Evolutionary conservation across 2,329 filamentous ascomycete genomes (phyloP).

Genomic region (Epichloe typhina): DNA sequence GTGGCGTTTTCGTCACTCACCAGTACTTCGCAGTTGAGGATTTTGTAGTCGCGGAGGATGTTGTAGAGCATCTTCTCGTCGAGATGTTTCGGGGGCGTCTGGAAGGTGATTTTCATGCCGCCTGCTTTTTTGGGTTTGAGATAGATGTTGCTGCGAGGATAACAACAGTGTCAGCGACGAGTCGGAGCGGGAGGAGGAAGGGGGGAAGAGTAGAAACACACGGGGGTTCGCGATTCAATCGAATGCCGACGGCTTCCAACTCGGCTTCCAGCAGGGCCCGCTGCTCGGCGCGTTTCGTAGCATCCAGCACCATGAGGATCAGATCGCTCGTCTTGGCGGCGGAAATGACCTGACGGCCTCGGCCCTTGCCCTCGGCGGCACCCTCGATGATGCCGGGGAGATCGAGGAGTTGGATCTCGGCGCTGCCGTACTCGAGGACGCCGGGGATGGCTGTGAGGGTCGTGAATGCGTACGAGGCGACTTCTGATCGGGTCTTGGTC

Average conservation of each 20-base stretch:
- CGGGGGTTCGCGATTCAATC: constrained; percentile 89
- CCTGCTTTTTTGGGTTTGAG: constrained; percentile 91
- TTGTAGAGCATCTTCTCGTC: constrained; percentile 99
- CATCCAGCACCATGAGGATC: constrained; percentile 93
- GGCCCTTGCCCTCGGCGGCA: constrained; percentile 85
- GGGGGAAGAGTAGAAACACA: constrained; percentile 28
- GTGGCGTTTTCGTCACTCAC: constrained; percentile 90
- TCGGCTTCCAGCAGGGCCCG: constrained; percentile 80
- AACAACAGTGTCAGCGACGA: not conserved
- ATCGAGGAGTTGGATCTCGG: constrained; percentile 96
- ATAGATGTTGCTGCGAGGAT: constrained; percentile 70
- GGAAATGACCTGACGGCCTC: constrained; percentile 91
- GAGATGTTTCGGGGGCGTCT: constrained; percentile 72
- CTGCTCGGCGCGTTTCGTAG: constrained; percentile 93
- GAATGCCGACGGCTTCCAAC: constrained; percentile 86
- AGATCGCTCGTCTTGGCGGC: constrained; percentile 97
- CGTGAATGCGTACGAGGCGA: constrained; percentile 93
- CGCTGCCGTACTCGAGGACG: constrained; percentile 92
- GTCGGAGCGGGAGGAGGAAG: too few species aligned
- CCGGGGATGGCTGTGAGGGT: constrained; percentile 95
- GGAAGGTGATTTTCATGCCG: constrained; percentile 98
- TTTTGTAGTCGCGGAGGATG: constrained; percentile 96
- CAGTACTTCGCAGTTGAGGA: constrained; percentile 92
- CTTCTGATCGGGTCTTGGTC: constrained; percentile 93
- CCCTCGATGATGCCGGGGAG: constrained; percentile 97